Conservation (phyloP, 352 stramenopile genomes). For the Phytophthora tentaculata region DNA sequence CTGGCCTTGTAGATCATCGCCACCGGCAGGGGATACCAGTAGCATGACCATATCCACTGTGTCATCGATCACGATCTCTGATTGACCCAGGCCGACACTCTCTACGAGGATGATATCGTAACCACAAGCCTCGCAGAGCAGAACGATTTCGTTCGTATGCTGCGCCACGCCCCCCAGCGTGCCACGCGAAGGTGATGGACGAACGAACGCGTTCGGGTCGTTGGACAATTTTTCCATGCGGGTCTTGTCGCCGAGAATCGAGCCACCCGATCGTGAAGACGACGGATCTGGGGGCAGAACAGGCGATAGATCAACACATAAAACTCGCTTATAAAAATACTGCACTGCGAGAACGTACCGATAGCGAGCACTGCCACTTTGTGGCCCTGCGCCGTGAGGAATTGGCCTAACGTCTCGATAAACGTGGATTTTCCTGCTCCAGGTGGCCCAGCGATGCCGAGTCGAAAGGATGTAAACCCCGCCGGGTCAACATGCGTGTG, state of each 20-base stretch:
- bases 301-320: neutral
- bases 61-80: conserved; percentile 96
- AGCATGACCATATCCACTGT: conserved; percentile 97
- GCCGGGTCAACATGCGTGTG: conserved; percentile 28
- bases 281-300: conserved; percentile 86
- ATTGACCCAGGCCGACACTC: conserved; percentile 97
- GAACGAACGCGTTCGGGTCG: conserved; percentile 92
- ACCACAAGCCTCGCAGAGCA: conserved; percentile 93
- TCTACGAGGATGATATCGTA: conserved; percentile 98
- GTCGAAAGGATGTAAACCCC: conserved; percentile 71
- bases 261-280: conserved; percentile 94
- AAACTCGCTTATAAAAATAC: neutral
- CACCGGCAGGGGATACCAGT: conserved; percentile 94
- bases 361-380: conserved; percentile 96
- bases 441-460: conserved; percentile 92
- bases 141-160: conserved; percentile 92
- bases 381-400: conserved; percentile 81
- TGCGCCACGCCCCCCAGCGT: conserved; percentile 79
- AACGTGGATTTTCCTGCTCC: conserved; percentile 98
- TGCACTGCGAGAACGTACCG: conserved; percentile 30
- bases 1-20: conserved; percentile 96
- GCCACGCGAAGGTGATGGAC: conserved; percentile 90
- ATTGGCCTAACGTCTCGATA: conserved; percentile 95
- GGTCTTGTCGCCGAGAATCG: conserved; percentile 98
- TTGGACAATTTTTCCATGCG: conserved; percentile 96